Percentiles rank a stretch among this genome's conserved stretches.
Conservation (phyloP, 257 asterid species). For the Perilla frutescens region DNA sequence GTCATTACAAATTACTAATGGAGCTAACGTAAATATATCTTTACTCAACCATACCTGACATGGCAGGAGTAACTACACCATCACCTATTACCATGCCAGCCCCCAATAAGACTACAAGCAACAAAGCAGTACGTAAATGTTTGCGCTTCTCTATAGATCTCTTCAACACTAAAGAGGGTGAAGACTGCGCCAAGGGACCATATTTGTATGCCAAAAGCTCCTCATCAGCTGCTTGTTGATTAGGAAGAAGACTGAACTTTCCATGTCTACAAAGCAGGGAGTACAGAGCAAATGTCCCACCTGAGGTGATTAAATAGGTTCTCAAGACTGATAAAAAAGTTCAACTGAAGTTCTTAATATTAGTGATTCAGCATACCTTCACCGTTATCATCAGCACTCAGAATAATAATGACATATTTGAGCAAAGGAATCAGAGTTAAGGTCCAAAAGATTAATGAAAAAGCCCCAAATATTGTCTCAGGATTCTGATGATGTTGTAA, state of each 20-base stretch:
- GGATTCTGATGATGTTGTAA: slow-evolving; percentile 61
- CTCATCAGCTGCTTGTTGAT: slow-evolving; percentile 99
- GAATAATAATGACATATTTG: slow-evolving; percentile 68
- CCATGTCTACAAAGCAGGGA: slow-evolving; percentile 95
- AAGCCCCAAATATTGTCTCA: slow-evolving; percentile 84
- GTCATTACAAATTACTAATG: background rate
- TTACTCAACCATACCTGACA: slow-evolving; percentile 61
- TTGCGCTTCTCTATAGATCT: slow-evolving; percentile 87
- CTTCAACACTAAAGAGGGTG: slow-evolving; percentile 61
- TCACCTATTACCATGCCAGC: slow-evolving; percentile 94
- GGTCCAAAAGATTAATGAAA: slow-evolving; percentile 95
- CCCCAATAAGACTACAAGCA: slow-evolving; percentile 83
- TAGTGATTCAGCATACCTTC: slow-evolving; percentile 65
- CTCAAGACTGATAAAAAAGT: slow-evolving; percentile 38
- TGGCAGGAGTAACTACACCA: slow-evolving; percentile 84
- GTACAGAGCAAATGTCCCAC: slow-evolving; percentile 97
- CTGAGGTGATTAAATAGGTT: slow-evolving; percentile 49
- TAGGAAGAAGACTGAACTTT: slow-evolving; percentile 91
- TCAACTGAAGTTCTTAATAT: slow-evolving; percentile 16
- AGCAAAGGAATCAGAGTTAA: slow-evolving; percentile 90
- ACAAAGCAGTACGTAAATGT: slow-evolving; percentile 64
- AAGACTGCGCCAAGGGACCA: slow-evolving; percentile 66
- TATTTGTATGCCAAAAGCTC: slow-evolving; percentile 86
- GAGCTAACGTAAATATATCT: slow-evolving; percentile 25
- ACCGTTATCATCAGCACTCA: slow-evolving; percentile 89